Evolutionary conservation across 768 basidiomycete species (phyloP), one percentile per base, ranked within the genome.

Genomic region (Trametes cubensis): DNA sequence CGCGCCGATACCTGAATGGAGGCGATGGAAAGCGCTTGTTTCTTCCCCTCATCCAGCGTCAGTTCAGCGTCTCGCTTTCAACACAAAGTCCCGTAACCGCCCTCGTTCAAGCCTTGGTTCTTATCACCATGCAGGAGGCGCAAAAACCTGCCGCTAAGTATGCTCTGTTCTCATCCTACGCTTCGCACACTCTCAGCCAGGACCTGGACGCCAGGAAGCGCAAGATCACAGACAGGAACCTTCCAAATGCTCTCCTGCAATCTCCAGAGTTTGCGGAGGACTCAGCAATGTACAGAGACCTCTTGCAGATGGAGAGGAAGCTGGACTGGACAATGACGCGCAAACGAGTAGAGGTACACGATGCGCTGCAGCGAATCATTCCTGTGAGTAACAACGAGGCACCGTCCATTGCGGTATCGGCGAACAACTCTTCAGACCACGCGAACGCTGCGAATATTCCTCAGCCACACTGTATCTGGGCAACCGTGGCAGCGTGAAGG

Each of bases 291-390:
- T 97, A 96, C 74, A 85, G 88, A 62, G 87, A 92, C 68, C 78
- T 97, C 42, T 74, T 95, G 26, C 88, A 90, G 66, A 92, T 92
- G 86, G 95, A 97, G 72, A 83, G 90, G 60, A 92, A 89, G 72
- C 78, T 98, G 17, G 95, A 98, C 74, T 97, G 95, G 95, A 95
- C 94, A 4, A 89, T 95, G 81, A 87, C 86, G 71, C 81, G 95
- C 72, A 96, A 96, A 76, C 86, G 83, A 67, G 89, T 89, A 11
- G 95, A 98, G 72, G 87, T 98, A 34, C 91, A 94, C 70, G 95
- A 98, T 71, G 86, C 93, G n/a, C 71, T 95, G 48, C 83, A 83
- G 21, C 82, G 88, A 60, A 86, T 83, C 38, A 85, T 89, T 20
- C 84, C 86, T 5, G 94, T 93, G 64, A 63, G 81, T 74, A 4